A percentile compares a stretch with the other conserved stretches of the same genome.
These are phyloP conservation scores for Aegilops bicornis DNA, from an alignment of 176 grass and related monocot genomes.

Conservation along the genomic window DNA sequence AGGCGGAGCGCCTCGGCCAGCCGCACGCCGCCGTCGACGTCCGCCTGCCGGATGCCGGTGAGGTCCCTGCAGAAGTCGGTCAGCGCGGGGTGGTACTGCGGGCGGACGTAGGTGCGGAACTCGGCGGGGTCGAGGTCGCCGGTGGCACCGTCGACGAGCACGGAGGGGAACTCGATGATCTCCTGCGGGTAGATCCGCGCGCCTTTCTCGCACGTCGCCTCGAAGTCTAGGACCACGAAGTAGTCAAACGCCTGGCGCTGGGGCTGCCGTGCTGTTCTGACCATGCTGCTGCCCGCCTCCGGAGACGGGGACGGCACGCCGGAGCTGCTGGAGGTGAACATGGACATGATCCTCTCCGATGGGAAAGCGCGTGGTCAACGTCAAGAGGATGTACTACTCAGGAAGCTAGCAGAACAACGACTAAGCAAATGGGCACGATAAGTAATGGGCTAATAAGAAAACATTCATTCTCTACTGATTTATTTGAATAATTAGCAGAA, in stretches of 20 bases:
- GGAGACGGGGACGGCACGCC: too few relatives aligned
- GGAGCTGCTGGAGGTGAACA: too few relatives aligned
- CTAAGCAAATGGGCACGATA: too few relatives aligned
- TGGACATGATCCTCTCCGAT: too few relatives aligned
- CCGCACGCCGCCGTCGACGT: conserved; percentile 50
- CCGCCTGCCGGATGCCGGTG: neutral
- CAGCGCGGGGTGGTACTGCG: conserved; percentile 37
- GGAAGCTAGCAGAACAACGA: too few relatives aligned
- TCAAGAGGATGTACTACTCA: too few relatives aligned
- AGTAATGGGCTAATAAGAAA: too few relatives aligned
- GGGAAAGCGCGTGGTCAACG: too few relatives aligned
- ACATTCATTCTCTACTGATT: too few relatives aligned
- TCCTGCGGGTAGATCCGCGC: conserved; percentile 29
- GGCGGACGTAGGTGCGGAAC: conserved; percentile 51
- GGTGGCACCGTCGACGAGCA: conserved; percentile 48
- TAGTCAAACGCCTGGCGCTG: conserved; percentile 34
- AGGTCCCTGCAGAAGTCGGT: conserved; percentile 18
- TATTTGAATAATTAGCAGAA: too few relatives aligned
- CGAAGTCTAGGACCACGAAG: conserved; percentile 65
- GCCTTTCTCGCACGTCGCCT: conserved; percentile 57
- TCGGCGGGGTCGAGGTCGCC: conserved; percentile 27
- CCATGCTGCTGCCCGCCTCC: too few relatives aligned
- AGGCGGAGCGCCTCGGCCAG: conserved; percentile 46
- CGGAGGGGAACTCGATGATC: conserved; percentile 64
- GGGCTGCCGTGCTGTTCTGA: too few relatives aligned